Percentiles rank a stretch among this genome's conserved stretches.
Conservation (phyloP, 495 filamentous ascomycete genomes). For the Penicillium pulvis region DNA sequence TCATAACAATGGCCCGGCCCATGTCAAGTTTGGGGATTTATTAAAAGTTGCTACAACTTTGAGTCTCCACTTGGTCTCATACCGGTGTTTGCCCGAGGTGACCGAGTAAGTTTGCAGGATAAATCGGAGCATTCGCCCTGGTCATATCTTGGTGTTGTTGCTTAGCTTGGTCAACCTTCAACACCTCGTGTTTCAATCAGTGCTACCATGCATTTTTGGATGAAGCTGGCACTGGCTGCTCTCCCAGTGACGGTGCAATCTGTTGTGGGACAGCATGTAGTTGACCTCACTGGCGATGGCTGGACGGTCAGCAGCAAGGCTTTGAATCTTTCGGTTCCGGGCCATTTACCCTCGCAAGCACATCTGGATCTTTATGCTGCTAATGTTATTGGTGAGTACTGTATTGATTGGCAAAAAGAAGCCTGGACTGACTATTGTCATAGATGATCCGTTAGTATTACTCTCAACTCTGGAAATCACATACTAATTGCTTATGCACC, state of each 20-base stretch:
- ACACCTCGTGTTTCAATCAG: too few species aligned
- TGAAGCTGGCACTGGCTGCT: conserved; percentile 14
- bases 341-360: conserved; percentile 61
- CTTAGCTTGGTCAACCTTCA: neutral
- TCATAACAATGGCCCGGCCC: conserved; percentile 10
- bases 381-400: conserved; percentile 45
- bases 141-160: neutral
- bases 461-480: neutral
- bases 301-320: conserved; percentile 60
- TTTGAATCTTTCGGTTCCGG: conserved; percentile 58
- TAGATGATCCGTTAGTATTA: conserved; percentile 53
- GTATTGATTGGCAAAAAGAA: neutral
- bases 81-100: conserved; percentile 4
- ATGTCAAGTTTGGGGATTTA: neutral
- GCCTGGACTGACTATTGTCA: conserved; percentile 5
- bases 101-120: conserved; percentile 2
- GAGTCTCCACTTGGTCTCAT: conserved; percentile 11
- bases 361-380: conserved; percentile 62
- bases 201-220: conserved; percentile 25
- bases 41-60: conserved; percentile 4
- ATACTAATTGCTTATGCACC: conserved; percentile 8
- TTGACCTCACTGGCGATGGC: conserved; percentile 51
- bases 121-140: conserved; percentile 3
- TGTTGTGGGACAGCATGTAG: conserved; percentile 38
- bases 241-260: conserved; percentile 18